phyloP scores from a whole-genome alignment of 495 filamentous ascomycete species.

The Monascus purpureus region DNA sequence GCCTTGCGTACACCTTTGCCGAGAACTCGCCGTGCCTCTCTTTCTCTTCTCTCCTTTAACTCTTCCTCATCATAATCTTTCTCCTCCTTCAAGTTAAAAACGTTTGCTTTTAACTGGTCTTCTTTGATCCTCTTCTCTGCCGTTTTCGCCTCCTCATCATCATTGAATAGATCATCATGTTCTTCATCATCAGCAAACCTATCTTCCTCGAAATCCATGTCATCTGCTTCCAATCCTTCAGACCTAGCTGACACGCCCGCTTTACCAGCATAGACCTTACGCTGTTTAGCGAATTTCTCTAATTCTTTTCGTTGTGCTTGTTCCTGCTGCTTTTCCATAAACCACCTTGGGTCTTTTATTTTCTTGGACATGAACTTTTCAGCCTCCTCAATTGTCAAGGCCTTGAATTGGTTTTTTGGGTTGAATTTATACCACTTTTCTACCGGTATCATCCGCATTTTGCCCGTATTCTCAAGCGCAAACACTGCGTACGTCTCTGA shows the following conservation, averaged over 20 bases:
- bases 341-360: conserved; percentile 59
- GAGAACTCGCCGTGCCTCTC: conserved; percentile 47
- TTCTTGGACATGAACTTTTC: conserved; percentile 69
- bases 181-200: conserved; percentile 84
- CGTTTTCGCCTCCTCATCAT: conserved; percentile 81
- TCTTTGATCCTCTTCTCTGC: conserved; percentile 72
- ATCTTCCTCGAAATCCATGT: conserved; percentile 52
- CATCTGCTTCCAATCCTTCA: conserved; percentile 43
- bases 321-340: conserved; percentile 50
- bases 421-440: conserved; percentile 94
- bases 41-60: conserved; percentile 50
- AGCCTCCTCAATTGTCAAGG: conserved; percentile 68
- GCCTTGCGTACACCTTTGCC: conserved; percentile 68
- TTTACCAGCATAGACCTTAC: conserved; percentile 32
- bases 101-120: conserved; percentile 74
- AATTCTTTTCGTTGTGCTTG: conserved; percentile 33
- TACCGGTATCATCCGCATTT: conserved; percentile 76
- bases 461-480: conserved; percentile 40
- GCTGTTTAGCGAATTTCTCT: conserved; percentile 33
- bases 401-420: conserved; percentile 69
- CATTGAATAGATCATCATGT: conserved; percentile 59
- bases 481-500: conserved; percentile 69
- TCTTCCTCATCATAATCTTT: conserved; percentile 76
- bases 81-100: conserved; percentile 75
- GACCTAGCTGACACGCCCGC: conserved; percentile 14